Evolutionary conservation across 352 stramenopile genomes (phyloP), one percentile per base, ranked within the genome.

Genomic region (Peronospora farinosa): DNA sequence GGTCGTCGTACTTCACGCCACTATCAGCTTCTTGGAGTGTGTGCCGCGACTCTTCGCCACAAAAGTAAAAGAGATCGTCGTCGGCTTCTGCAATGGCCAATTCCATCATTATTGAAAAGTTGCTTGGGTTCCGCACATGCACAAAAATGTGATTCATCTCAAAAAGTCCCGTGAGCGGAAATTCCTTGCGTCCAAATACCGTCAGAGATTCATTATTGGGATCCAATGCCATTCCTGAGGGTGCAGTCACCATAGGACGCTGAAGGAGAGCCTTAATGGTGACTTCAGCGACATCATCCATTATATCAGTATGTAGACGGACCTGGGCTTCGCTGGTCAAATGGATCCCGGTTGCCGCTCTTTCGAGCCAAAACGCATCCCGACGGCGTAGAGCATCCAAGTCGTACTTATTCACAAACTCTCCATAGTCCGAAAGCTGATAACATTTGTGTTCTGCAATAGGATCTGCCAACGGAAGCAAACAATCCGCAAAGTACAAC

Each of bases 31-130:
- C 35, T 19, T 13, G 6, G 33, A 25, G 10, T 30, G 45, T 31
- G n/a, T 42, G 40, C 12, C 7, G 5, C 7, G 25, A 19, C 19
- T 61, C 47, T 25, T 65, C 31, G 8, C 68, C 45, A 43, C 76
- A 87, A 3, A 35, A 43, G 54, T 78, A 84, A 46, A 84, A 85
- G 3, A 77, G n/a, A 13, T 38, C n/a, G 43, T 49, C 54, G 28
- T 85, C 63, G 11, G 38, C 21, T 49, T 64, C 41, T 9, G 72
- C 37, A 19, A 73, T 60, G 0, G 72, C 48, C 23, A 87, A 51
- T 28, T 87, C 73, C 58, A 84, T 69, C 7, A 72, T 46, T 13
- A 85, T 59, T 0, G 67, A 53, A 0, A 65, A 54, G 39, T 80
- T 75, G 31, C 64, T 75, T 37, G 76, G 76, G 33, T 87, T 87